Evolutionary conservation across 495 filamentous ascomycete species (phyloP).

Genomic region (Talaromyces wortmannii): DNA sequence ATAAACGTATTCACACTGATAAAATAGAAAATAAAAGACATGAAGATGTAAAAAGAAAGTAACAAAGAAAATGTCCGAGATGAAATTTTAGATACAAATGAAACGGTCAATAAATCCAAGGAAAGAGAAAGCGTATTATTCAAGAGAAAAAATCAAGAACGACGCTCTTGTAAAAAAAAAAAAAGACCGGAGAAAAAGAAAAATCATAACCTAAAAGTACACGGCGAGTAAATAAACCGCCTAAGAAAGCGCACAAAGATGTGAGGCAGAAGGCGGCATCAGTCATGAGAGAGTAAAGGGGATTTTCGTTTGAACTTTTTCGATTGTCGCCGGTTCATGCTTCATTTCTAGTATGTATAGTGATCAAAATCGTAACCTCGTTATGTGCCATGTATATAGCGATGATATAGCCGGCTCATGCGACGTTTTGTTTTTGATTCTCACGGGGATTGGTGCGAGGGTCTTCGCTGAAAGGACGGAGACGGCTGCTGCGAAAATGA

Average conservation of each 20-base stretch:
- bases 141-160: conserved; percentile 4
- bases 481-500: conserved; percentile 18
- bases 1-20: too few species aligned
- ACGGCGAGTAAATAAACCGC: conserved; percentile 2
- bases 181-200: background rate
- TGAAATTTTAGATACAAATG: background rate
- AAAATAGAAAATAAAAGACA: background rate
- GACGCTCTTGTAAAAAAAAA: conserved; percentile 9
- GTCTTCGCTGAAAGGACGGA: conserved; percentile 22
- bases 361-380: too few species aligned
- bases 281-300: background rate
- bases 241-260: conserved; percentile 5
- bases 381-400: too few species aligned
- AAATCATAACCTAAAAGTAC: conserved; percentile 10
- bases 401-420: conserved; percentile 7
- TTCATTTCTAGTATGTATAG: too few species aligned
- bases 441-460: conserved; percentile 9
- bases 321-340: too few species aligned
- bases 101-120: conserved; percentile 10
- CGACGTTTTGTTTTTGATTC: conserved; percentile 9
- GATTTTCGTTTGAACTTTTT: too few species aligned
- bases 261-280: background rate
- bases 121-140: conserved; percentile 1
- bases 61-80: conserved; percentile 9
- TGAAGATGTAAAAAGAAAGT: conserved; percentile 6